Evolutionary conservation across 345 rosid species (phyloP).

Genomic region (Melaleuca alternifolia): DNA sequence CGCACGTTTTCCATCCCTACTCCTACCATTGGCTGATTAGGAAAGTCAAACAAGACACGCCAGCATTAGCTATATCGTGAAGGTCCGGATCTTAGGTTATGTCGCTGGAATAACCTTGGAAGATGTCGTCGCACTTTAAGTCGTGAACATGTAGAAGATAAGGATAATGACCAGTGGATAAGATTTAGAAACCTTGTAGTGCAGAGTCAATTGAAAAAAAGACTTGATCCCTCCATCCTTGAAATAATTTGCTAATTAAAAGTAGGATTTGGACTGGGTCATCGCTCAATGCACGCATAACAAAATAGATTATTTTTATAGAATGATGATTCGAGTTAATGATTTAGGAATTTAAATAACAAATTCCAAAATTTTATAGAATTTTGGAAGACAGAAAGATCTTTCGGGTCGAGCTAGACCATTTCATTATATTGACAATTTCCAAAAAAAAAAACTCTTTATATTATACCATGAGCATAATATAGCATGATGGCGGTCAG

Average conservation of each 20-base stretch:
- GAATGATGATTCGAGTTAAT: too few relatives aligned
- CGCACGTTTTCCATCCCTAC: not conserved
- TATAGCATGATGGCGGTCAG: too few relatives aligned
- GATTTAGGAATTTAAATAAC: too few relatives aligned
- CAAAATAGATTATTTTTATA: too few relatives aligned
- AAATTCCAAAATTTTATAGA: too few relatives aligned
- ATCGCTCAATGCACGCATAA: not conserved
- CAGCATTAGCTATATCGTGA: not conserved
- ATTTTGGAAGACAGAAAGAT: too few relatives aligned
- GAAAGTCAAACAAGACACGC: not conserved
- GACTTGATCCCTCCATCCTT: not conserved
- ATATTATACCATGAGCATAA: too few relatives aligned
- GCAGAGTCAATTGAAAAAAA: not conserved
- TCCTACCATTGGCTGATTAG: not conserved
- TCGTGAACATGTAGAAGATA: not conserved
- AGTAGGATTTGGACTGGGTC: too few relatives aligned
- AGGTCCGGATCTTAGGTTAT: not conserved
- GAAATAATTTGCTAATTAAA: not conserved
- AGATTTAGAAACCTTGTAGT: not conserved
- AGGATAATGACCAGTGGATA: accelerated
- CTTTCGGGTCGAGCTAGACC: too few relatives aligned
- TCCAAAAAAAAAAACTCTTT: too few relatives aligned
- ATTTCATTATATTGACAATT: too few relatives aligned
- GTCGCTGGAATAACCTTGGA: too few relatives aligned
- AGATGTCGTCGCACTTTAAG: not conserved